phyloP scores from a whole-genome alignment of 495 filamentous ascomycete genomes.

The Tuber brumale region DNA sequence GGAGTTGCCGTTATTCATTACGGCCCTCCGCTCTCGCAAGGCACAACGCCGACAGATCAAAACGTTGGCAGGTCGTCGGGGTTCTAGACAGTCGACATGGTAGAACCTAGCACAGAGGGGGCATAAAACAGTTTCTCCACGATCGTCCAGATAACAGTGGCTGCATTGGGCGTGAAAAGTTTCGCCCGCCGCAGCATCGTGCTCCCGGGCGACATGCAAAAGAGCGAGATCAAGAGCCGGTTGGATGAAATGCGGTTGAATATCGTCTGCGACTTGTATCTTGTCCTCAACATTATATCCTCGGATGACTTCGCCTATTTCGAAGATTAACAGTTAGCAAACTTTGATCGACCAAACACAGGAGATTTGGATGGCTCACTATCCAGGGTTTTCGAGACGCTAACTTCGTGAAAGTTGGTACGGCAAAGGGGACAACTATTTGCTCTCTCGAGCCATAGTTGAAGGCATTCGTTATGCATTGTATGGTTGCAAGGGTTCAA shows the following conservation, averaged over 20 bases:
- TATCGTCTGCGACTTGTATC: conserved; percentile 68
- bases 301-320: conserved; percentile 63
- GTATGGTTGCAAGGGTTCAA: conserved; percentile 68
- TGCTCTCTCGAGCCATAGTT: conserved; percentile 87
- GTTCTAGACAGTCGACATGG: neutral
- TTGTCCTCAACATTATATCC: conserved; percentile 81
- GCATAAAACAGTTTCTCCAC: neutral
- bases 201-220: neutral
- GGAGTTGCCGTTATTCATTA: neutral
- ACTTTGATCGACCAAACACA: conserved; percentile 5
- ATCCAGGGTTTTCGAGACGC: conserved; percentile 67
- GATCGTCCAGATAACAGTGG: neutral
- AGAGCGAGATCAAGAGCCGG: neutral
- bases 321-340: conserved; percentile 44
- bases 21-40: neutral
- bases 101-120: neutral
- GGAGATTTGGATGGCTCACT: conserved; percentile 53
- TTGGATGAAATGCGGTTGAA: neutral
- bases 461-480: conserved; percentile 83
- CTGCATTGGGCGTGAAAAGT: neutral
- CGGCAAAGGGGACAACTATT: conserved; percentile 98
- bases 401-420: conserved; percentile 78
- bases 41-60: conserved; percentile 3
- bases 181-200: neutral
- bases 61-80: neutral